phyloP scores from a whole-genome alignment of 768 basidiomycete genomes.

The Gymnopilus dilepis region DNA sequence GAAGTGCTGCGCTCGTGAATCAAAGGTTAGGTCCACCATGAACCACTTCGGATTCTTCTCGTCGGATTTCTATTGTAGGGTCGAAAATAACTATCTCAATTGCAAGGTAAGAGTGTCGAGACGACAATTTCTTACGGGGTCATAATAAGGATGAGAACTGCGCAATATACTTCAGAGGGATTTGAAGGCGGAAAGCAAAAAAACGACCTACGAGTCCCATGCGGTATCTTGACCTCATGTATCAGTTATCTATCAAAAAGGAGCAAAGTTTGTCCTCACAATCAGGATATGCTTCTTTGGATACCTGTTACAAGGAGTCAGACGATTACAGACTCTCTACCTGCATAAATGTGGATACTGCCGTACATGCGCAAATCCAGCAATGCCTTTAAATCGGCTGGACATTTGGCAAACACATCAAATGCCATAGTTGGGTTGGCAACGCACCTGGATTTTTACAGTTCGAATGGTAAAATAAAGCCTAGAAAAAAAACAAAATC shows the following conservation, averaged over 20 bases:
- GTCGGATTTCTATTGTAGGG: conserved; percentile 71
- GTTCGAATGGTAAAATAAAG: conserved; percentile 88
- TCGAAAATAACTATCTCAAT: not conserved
- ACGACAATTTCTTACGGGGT: conserved; percentile 57
- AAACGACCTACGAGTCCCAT: conserved; percentile 74
- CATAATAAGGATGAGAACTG: conserved; percentile 80
- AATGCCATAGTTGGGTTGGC: not conserved
- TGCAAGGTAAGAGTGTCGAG: not conserved
- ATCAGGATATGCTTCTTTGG: conserved; percentile 89
- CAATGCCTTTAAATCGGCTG: conserved; percentile 58
- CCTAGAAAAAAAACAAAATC: conserved; percentile 42
- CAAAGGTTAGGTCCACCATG: conserved; percentile 86
- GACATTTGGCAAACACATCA: not conserved
- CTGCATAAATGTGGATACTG: conserved; percentile 11
- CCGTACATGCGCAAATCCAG: conserved; percentile 78
- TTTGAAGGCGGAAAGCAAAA: not conserved
- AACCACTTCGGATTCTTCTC: conserved; percentile 83
- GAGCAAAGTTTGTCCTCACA: conserved; percentile 51
- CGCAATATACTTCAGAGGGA: not conserved
- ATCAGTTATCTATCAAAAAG: not conserved
- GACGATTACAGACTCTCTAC: not conserved
- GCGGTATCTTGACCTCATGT: conserved; percentile 72
- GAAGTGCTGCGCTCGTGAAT: conserved; percentile 68
- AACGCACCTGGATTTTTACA: conserved; percentile 77
- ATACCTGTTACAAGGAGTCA: conserved; percentile 52